Conservation (phyloP, 495 filamentous ascomycete species). For the Penicillium parvum region DNA sequence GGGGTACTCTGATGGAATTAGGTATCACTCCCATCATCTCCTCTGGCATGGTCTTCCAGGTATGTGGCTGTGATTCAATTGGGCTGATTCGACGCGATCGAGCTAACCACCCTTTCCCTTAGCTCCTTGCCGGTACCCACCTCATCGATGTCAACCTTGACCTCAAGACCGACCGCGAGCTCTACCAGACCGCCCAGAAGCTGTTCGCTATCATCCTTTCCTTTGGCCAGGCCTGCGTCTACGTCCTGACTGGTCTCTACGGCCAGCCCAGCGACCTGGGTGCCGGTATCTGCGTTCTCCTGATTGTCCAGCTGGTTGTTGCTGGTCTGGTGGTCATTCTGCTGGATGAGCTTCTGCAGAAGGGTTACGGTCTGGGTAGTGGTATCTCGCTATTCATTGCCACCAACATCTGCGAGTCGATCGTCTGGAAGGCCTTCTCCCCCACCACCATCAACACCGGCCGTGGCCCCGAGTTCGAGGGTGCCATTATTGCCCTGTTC, state of each 20-base stretch:
- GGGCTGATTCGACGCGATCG: slow-evolving; percentile 1
- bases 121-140: slow-evolving; percentile 96
- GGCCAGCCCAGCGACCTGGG: slow-evolving; percentile 93
- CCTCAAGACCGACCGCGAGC: slow-evolving; percentile 97
- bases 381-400: slow-evolving; percentile 99
- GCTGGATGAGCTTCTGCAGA: slow-evolving; percentile 97
- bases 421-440: slow-evolving; percentile 99
- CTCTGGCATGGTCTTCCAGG: slow-evolving; percentile 99
- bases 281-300: slow-evolving; percentile 93
- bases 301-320: slow-evolving; percentile 94
- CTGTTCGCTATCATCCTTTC: slow-evolving; percentile 97
- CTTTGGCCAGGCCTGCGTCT: slow-evolving; percentile 93
- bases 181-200: slow-evolving; percentile 99
- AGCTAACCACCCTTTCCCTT: slow-evolving; percentile 17
- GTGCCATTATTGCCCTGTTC: slow-evolving; percentile 97
- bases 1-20: slow-evolving; percentile 97
- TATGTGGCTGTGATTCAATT: slow-evolving; percentile 26
- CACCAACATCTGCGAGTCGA: slow-evolving; percentile 99
- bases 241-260: slow-evolving; percentile 96
- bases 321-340: slow-evolving; percentile 98
- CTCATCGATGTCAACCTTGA: slow-evolving; percentile 99
- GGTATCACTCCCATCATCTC: slow-evolving; percentile 99
- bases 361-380: slow-evolving; percentile 96
- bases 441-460: slow-evolving; percentile 99
- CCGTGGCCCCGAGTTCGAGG: slow-evolving; percentile 98